These are phyloP conservation scores for Pleurotus tuoliensis DNA, from an alignment of 768 basidiomycete genomes.

Conservation along the genomic window DNA sequence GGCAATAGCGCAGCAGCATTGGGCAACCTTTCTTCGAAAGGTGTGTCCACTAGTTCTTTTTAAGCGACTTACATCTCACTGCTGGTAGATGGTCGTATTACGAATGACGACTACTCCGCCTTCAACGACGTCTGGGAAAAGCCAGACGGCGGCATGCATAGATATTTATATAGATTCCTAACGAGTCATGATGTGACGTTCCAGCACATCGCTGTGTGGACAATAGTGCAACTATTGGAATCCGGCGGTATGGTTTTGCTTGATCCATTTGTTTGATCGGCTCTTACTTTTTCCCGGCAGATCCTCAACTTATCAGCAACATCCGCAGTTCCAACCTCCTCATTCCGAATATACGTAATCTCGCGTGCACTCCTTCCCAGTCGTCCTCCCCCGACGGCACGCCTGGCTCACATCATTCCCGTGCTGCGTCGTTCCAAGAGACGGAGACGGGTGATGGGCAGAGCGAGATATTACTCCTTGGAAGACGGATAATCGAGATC, in stretches of 20 bases:
- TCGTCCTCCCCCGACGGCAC: constrained; percentile 67
- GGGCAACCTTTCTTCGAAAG: constrained; percentile 96
- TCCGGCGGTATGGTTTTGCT: constrained; percentile 64
- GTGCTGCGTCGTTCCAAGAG: constrained; percentile 70
- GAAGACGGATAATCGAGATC: constrained; percentile 81
- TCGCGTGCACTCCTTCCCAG: constrained; percentile 70
- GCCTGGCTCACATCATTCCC: constrained; percentile 66
- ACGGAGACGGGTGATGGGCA: constrained; percentile 86
- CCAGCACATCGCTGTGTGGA: constrained; percentile 99
- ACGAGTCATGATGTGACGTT: constrained; percentile 93
- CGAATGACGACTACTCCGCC: constrained; percentile 87
- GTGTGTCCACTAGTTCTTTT: constrained; percentile 32
- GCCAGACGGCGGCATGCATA: constrained; percentile 96
- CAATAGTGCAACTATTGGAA: constrained; percentile 94
- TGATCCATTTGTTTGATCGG: constrained; percentile 1
- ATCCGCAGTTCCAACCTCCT: constrained; percentile 82
- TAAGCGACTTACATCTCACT: neutral
- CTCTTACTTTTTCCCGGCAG: constrained; percentile 30
- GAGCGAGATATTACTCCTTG: constrained; percentile 85
- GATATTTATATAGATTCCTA: constrained; percentile 91
- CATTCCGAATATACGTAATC: constrained; percentile 80
- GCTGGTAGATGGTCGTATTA: constrained; percentile 66
- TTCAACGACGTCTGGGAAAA: constrained; percentile 99
- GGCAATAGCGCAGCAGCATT: constrained; percentile 98
- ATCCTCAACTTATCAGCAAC: constrained; percentile 85